Base-by-base conservation (phyloP, 371 early-diverging fungal genomes). In the Lichtheimia hyalospora region DNA sequence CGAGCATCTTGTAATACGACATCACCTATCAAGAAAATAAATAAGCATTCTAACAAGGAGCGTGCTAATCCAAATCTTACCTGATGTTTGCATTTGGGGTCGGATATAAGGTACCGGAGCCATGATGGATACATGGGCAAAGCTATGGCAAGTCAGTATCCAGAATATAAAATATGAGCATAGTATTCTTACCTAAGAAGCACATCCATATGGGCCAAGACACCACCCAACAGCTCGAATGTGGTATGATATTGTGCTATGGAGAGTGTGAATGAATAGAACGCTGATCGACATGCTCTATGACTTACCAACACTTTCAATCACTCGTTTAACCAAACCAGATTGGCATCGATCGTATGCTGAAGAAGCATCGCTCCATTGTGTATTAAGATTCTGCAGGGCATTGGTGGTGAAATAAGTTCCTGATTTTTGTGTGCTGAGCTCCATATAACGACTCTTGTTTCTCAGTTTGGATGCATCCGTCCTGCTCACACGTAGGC, bases 361-460 rank as follows among this genome's bases (percentile, higher is more conserved):
- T 0, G 54, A 68, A 6, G 78, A 68, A 2, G 85, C 56, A 12
- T 90, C 86, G 2, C 54, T 67, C 64, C 81, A 85, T 15, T 73
- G 55, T 13, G 69, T 66, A 64, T 81, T 87, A 42, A 92, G 60
- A 7, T 62, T 58, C 40, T 88, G 79, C 63, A 98, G 61, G 21
- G 69, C 74, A 6, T 76, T 58, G 0, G 95, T 96, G 0, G 96
- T 92, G 68, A 97, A 97, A 13, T 87, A 79, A 0, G 92, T 91
- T 7, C 98, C 98, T 18, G 89, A 84, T 65, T 95, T 95, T 60
- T 90, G 92, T n/a, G 96, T 94, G 6, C 92, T 63, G 42, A 95
- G 81, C 73, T 98, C 97, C 54, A 89, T 89, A 63, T 87, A 93
- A 50, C 81, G 80, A 18, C 80, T 66, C 52, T 84, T 84, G 55